Base-by-base conservation (phyloP, 345 rosid species). In the Iberis pinnata region DNA sequence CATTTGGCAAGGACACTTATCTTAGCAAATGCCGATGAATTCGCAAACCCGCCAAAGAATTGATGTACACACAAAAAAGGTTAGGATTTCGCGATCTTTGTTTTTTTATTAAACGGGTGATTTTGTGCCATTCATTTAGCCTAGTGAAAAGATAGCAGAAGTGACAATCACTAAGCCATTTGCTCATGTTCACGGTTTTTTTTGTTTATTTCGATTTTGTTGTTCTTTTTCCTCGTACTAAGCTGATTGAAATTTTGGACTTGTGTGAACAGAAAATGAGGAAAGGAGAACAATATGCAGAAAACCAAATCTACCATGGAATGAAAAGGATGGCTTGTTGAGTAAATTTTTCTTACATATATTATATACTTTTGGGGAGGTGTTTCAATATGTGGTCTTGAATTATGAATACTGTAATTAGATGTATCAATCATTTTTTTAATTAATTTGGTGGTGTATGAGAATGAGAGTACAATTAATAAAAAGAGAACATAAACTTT, bases 1-100 rank as follows among this genome's bases (percentile, higher is more conserved):
- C 82, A 35, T 33, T 78, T 72, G 85, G 83, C 40, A 81, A 76
- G 47, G 79, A 71, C 50, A 67, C 77, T 12, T 79, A 43, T 39
- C 71, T 81, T 53, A 67, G 54, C 63, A 57, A 72, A 40, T 83
- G 92, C 57, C 71, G 37, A 41, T 73, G 47, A 77, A 20, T 61
- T 25, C 52, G 11, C 59, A 37, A 33, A 10, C 38, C 70, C 9
- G 14, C 10, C 44, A 22, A 56, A 63, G 55, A 39, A 11, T 29
- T 20, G 9, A 11, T 68, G 78, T 63, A 68, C 49, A 60, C 48
- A 58, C 58, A 58, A n/a, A 50, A 52, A 56, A 64, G 70, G 70
- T 65, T 43, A 44, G 59, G 10, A 35, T 12, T 36, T 48, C 24
- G 7, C 20, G 2, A 40, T 39, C 37, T 48, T 29, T 51, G 35